phyloP scores from a whole-genome alignment of 2,329 filamentous ascomycete species.

The Pseudogymnoascus sp. region DNA sequence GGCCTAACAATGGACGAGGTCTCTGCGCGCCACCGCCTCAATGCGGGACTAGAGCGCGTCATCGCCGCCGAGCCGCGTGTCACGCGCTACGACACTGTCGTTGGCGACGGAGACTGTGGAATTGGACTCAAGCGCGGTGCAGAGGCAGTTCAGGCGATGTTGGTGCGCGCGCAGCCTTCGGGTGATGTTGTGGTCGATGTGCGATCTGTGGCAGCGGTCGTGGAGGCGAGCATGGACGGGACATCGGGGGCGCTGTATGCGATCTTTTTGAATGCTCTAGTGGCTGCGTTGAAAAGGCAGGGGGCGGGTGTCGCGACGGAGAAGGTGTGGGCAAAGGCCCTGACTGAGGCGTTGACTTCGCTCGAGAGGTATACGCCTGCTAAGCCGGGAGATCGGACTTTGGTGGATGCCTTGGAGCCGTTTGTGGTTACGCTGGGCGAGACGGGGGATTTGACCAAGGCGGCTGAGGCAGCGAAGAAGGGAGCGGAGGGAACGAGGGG shows the following conservation, averaged over 20 bases:
- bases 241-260: constrained; percentile 69
- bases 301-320: constrained; percentile 30
- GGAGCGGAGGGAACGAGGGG: constrained; percentile 80
- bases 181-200: constrained; percentile 53
- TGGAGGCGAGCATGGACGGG: constrained; percentile 65
- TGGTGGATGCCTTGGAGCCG: constrained; percentile 82
- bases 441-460: constrained; percentile 59
- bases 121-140: constrained; percentile 61
- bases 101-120: constrained; percentile 66
- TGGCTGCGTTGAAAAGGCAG: constrained; percentile 35
- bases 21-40: constrained; percentile 44
- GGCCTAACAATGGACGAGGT: constrained; percentile 24
- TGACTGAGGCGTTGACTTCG: constrained; percentile 61
- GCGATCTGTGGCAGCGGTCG: constrained; percentile 50
- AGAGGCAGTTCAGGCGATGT: constrained; percentile 43
- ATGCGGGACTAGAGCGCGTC: constrained; percentile 46
- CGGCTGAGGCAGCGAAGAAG: constrained; percentile 64
- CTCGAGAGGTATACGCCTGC: constrained; percentile 83
- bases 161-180: constrained; percentile 36
- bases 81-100: constrained; percentile 60
- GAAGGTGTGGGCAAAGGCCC: constrained; percentile 51
- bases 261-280: constrained; percentile 66
- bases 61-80: constrained; percentile 58
- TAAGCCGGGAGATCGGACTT: constrained; percentile 76
- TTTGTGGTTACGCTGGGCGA: constrained; percentile 67